Evolutionary conservation across 768 basidiomycete species (phyloP).

Genomic region (Boletus rex-veris): DNA sequence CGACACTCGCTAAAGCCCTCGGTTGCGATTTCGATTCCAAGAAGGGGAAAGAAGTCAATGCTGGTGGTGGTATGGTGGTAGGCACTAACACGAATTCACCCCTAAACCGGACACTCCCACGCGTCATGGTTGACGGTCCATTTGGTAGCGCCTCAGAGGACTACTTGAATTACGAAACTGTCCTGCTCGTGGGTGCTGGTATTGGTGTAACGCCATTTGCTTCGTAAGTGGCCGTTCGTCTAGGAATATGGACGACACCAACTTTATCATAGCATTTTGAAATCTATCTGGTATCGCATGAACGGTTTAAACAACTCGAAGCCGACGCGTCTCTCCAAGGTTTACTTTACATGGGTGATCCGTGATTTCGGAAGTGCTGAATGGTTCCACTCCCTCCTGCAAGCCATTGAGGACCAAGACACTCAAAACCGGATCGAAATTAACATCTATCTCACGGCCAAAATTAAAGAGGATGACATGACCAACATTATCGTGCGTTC

Average conservation of each 20-base stretch:
- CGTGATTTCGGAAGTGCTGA: conserved; percentile 86
- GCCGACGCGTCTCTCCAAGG: conserved; percentile 82
- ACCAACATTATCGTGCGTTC: conserved; percentile 79
- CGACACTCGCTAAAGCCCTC: conserved; percentile 72
- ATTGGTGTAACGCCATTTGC: conserved; percentile 98
- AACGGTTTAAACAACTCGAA: conserved; percentile 75
- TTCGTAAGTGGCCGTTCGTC: conserved; percentile 52
- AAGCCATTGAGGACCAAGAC: conserved; percentile 93
- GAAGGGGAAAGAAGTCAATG: conserved; percentile 43
- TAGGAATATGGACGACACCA: neutral
- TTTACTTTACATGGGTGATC: conserved; percentile 95
- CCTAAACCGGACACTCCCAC: conserved; percentile 72
- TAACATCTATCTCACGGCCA: conserved; percentile 89
- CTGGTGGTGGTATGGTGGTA: conserved; percentile 56
- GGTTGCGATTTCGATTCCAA: conserved; percentile 76
- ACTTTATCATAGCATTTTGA: conserved; percentile 57
- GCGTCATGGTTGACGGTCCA: conserved; percentile 95
- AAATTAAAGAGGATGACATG: conserved; percentile 89
- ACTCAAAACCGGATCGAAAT: conserved; percentile 84
- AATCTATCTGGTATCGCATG: conserved; percentile 96
- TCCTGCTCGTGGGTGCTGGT: conserved; percentile 88
- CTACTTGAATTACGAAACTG: conserved; percentile 84
- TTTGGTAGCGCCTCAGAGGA: conserved; percentile 93
- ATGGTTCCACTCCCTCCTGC: conserved; percentile 92
- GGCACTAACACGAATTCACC: conserved; percentile 55